phyloP scores from a whole-genome alignment of 1,284 basidiomycete species.

The Naganishia sp. region DNA sequence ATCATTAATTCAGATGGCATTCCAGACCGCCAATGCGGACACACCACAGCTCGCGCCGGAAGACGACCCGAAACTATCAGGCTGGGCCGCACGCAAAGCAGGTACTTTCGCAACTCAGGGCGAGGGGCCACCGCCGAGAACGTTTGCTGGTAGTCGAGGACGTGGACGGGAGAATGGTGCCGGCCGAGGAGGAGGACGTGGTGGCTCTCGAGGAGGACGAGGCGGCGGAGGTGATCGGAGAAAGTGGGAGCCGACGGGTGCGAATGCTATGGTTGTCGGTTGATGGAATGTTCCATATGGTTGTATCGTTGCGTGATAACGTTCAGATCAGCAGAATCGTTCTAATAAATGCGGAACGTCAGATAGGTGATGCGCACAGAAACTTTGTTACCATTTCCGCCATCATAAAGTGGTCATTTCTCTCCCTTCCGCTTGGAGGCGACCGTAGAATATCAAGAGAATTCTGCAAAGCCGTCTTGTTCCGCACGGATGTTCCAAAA shows the following conservation, averaged over 20 bases:
- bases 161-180: slow-evolving; percentile 29
- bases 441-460: no score
- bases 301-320: neutral
- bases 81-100: slow-evolving; percentile 33
- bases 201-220: slow-evolving; percentile 24
- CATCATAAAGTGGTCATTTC: no score
- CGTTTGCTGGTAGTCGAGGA: slow-evolving; percentile 26
- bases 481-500: neutral
- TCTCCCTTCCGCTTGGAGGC: no score
- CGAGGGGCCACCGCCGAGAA: slow-evolving; percentile 6
- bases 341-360: no score
- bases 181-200: slow-evolving; percentile 9
- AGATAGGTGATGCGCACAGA: no score
- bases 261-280: slow-evolving; percentile 48
- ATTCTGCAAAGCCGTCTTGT: neutral
- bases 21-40: slow-evolving; percentile 3
- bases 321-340: no score
- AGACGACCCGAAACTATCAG: slow-evolving; percentile 17
- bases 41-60: neutral
- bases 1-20: neutral
- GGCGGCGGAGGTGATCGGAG: slow-evolving; percentile 37
- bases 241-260: slow-evolving; percentile 51
- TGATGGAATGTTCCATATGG: slow-evolving; percentile 5
- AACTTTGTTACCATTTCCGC: no score
- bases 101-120: slow-evolving; percentile 30